A percentile compares a stretch with the other conserved stretches of the same genome.
Conservation (phyloP, 208 protist species). For the Angomonas deanei region DNA sequence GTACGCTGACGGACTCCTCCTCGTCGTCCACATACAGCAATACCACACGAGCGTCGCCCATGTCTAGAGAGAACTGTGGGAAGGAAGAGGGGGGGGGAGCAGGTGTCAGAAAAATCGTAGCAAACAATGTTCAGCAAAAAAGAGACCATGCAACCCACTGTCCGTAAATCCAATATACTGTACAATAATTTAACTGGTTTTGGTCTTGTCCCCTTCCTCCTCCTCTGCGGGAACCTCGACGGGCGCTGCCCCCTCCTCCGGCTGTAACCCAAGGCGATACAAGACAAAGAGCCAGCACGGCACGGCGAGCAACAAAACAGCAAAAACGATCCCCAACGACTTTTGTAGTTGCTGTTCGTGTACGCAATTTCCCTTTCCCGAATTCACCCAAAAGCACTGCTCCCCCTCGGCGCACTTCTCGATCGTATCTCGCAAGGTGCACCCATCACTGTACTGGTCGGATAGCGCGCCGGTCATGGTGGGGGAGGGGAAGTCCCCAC, state of each 20-base stretch:
- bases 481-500: conserved; percentile 88
- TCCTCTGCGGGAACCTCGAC: too few species aligned
- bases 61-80: too few species aligned
- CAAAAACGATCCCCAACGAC: conserved; percentile 62
- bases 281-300: conserved; percentile 51
- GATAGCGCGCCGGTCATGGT: conserved; percentile 64
- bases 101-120: conserved; percentile 5
- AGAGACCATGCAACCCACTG: too few species aligned
- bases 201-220: too few species aligned
- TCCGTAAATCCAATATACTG: too few species aligned
- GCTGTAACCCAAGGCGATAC: conserved; percentile 18
- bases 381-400: conserved; percentile 41
- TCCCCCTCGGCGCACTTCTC: conserved; percentile 1
- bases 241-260: not conserved
- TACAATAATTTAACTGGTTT: too few species aligned
- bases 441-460: conserved; percentile 45
- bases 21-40: conserved; percentile 51
- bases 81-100: not conserved
- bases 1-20: conserved; percentile 23
- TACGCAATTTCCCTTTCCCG: conserved; percentile 13
- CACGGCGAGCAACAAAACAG: conserved; percentile 33
- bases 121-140: too few species aligned
- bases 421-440: conserved; percentile 8
- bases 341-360: conserved; percentile 70
- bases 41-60: conserved; percentile 30